Base-by-base conservation (phyloP, 176 grass and related monocot genomes). In the Puya raimondii region DNA sequence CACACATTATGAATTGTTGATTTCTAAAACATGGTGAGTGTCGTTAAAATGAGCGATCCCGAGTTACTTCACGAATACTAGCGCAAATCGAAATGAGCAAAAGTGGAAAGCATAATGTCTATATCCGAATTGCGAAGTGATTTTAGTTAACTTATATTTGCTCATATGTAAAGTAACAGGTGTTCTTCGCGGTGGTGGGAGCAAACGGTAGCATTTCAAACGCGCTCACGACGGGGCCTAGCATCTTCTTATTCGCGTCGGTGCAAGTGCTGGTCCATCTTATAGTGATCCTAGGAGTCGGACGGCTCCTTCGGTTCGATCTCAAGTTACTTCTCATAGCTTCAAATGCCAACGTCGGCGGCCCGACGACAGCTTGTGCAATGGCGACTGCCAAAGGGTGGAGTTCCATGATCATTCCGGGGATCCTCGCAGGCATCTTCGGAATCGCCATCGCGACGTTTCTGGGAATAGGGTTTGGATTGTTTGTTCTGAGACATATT, bases 331-430 rank as follows among this genome's bases (percentile, higher is more conserved):
- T 96, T 47, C 79, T 96, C 18, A 54, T 96, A 47, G 93, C 86
- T 11, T 96, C 93, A 3, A 96, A 96, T 42, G 89, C 93, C 11
- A 92, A 90, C 71, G 22, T 96, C 3, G 88, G 88, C 0, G 88
- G 92, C 4, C 88, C 88, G 0, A 92, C 92, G 23, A 96, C 93
- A 1, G 88, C 89, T 2, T 91, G 86, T 0, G 83, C 81, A 65
- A 92, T 96, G 93, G 86, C 93, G 0, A 96, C 83, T 23, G 81
- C 93, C 2, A 96, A 89, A 5, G 93, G 93, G 4, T 96, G 93
- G 89, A 85, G 33, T 75, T 92, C 93, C n/a, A 77, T 96, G 23
- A 20, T 92, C 18, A 76, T 96, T 80, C 89, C 89, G 0, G 77
- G 84, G 2, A 86, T 96, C 23, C 86, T 92, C 20, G 84, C 85